These are phyloP conservation scores for Knoxdaviesia proteae DNA, from an alignment of 2,329 filamentous ascomycete genomes.

Conservation along the genomic window DNA sequence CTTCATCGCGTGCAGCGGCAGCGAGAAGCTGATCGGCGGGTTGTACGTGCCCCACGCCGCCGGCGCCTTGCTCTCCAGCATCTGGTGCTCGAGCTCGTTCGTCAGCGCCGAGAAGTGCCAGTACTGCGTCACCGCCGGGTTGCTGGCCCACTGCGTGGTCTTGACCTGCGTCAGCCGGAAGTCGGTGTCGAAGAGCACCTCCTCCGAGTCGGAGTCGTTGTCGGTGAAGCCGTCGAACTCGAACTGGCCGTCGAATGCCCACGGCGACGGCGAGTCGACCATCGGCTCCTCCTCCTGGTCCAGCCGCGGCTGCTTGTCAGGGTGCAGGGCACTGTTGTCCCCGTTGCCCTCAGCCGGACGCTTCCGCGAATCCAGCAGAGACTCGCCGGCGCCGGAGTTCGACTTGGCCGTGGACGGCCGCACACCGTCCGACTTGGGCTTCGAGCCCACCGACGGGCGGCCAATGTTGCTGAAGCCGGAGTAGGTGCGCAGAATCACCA, in stretches of 20 bases:
- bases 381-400: no score
- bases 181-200: slow-evolving; percentile 22
- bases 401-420: slow-evolving; percentile 7
- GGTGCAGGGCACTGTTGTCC: not conserved
- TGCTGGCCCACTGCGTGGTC: slow-evolving; percentile 23
- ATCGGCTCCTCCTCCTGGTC: not conserved
- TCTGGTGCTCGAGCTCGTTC: slow-evolving; percentile 29
- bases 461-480: slow-evolving; percentile 37
- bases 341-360: not conserved
- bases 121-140: slow-evolving; percentile 29
- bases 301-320: slow-evolving; percentile 2
- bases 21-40: slow-evolving; percentile 27
- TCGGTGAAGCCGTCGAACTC: slow-evolving; percentile 27
- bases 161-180: slow-evolving; percentile 33
- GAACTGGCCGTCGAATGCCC: slow-evolving; percentile 15
- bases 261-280: slow-evolving; percentile 4
- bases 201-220: slow-evolving; percentile 26
- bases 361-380: no score
- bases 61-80: slow-evolving; percentile 22
- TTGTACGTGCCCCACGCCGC: slow-evolving; percentile 27
- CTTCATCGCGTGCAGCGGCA: slow-evolving; percentile 23
- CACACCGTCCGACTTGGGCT: no score
- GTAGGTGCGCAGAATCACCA: slow-evolving; percentile 25
- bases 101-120: slow-evolving; percentile 25
- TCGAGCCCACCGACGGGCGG: slow-evolving; percentile 23